Conservation (phyloP, 768 basidiomycete species). For the Gloeophyllum trabeum region DNA sequence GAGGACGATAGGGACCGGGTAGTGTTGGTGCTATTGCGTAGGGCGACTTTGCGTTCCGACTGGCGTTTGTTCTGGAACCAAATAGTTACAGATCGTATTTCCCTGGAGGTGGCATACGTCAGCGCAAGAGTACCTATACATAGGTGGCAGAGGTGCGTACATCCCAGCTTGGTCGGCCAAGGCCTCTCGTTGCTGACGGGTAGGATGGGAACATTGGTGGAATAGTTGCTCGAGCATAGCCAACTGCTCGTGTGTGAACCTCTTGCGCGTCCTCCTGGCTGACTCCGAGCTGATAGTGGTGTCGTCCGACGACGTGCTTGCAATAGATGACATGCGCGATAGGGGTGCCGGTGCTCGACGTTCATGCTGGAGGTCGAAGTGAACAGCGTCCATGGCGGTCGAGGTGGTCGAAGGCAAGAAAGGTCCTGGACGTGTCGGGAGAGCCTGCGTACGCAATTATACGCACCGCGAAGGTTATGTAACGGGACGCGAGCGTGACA, state of each 20-base stretch:
- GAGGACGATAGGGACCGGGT: background rate
- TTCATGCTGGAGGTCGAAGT: too few relatives aligned
- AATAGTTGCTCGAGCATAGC: constrained; percentile 65
- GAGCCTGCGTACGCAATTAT: too few relatives aligned
- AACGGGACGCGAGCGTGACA: too few relatives aligned
- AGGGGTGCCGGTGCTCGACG: constrained; percentile 17
- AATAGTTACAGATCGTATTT: constrained; percentile 20
- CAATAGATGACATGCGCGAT: constrained; percentile 43
- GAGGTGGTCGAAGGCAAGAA: too few relatives aligned
- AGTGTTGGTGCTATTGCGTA: background rate
- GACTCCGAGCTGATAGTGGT: constrained; percentile 20
- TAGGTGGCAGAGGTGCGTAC: constrained; percentile 27
- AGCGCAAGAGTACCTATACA: constrained; percentile 11
- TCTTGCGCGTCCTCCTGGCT: constrained; percentile 45
- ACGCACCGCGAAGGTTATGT: too few relatives aligned
- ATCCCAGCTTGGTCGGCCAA: constrained; percentile 52
- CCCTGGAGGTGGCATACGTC: constrained; percentile 4
- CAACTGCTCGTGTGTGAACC: constrained; percentile 59
- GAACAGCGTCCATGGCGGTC: too few relatives aligned
- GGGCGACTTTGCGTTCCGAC: constrained; percentile 18
- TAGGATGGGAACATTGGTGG: constrained; percentile 62
- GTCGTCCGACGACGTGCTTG: constrained; percentile 46
- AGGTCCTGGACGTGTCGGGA: too few relatives aligned
- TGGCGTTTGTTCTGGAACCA: constrained; percentile 27
- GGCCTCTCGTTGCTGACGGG: constrained; percentile 59